Evolutionary conservation across 805 yeast species (phyloP).

Genomic region (Citeromyces nyonsensis): DNA sequence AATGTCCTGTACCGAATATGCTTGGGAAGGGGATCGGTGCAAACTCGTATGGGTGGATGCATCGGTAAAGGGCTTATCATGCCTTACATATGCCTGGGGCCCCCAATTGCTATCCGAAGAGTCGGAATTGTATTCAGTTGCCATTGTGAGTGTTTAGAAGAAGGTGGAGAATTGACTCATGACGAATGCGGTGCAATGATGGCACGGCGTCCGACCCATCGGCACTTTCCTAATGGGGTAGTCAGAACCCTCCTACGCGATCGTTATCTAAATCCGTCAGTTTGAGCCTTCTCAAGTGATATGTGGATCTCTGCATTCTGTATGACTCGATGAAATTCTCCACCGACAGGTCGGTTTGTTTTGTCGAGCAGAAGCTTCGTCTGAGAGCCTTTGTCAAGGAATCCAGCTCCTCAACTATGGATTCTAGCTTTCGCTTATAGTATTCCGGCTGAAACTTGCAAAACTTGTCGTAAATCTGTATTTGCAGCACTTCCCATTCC

Average conservation of each 20-base stretch:
- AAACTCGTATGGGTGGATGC: neutral
- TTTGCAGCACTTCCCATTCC: constrained; percentile 9
- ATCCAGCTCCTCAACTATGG: too few species aligned
- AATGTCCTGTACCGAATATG: constrained; percentile 2
- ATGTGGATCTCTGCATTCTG: constrained; percentile 20
- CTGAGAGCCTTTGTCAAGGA: too few species aligned
- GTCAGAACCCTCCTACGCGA: constrained; percentile 16
- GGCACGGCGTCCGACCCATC: too few species aligned
- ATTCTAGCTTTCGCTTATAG: constrained; percentile 4
- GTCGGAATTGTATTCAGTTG: too few species aligned
- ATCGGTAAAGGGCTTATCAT: neutral
- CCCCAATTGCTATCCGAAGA: too few species aligned
- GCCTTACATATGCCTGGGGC: too few species aligned
- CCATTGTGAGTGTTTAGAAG: too few species aligned
- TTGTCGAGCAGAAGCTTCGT: too few species aligned
- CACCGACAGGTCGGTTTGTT: constrained; percentile 6
- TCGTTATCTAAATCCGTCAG: constrained; percentile 29
- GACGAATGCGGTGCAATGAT: too few species aligned
- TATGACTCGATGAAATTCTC: constrained; percentile 23
- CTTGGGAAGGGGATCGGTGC: neutral
- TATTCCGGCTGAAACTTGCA: constrained; percentile 9
- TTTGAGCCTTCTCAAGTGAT: constrained; percentile 29
- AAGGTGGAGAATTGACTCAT: too few species aligned
- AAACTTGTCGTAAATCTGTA: constrained; percentile 13
- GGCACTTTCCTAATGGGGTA: too few species aligned